These are phyloP conservation scores for Blastocystis sp. DNA, from an alignment of 352 stramenopile species.

Conservation along the genomic window DNA sequence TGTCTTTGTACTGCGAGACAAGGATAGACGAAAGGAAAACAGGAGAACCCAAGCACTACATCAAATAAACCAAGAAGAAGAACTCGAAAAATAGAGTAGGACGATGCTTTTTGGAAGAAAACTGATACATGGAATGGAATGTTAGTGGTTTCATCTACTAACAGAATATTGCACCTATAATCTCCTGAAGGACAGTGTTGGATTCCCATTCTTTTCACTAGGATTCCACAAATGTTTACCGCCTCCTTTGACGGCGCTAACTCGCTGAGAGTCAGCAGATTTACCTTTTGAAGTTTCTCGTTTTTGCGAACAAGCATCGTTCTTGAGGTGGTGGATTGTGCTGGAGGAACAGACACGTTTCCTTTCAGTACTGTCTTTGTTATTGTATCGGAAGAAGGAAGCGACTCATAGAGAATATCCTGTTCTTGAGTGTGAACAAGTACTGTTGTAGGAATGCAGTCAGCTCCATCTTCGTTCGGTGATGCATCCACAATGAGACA, in stretches of 20 bases:
- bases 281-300: neutral
- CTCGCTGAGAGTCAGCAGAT: neutral
- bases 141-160: neutral
- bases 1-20: neutral
- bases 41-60: slow-evolving; percentile 28
- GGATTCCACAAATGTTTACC: neutral
- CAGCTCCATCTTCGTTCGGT: neutral
- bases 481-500: slow-evolving; percentile 11
- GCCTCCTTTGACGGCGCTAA: neutral
- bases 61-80: neutral
- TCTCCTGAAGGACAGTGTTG: neutral
- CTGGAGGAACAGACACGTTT: neutral
- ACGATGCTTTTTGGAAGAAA: neutral
- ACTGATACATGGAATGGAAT: slow-evolving; percentile 2
- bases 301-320: slow-evolving; percentile 41
- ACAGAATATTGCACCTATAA: slow-evolving; percentile 1
- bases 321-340: neutral
- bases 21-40: slow-evolving; percentile 21
- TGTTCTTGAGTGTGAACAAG: neutral
- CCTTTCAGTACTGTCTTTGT: neutral
- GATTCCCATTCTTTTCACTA: slow-evolving; percentile 25
- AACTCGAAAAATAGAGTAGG: neutral
- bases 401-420: neutral
- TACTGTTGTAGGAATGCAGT: neutral
- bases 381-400: neutral